Percentiles rank a stretch among this genome's conserved stretches.
phyloP scores from a whole-genome alignment of 208 protist species.

The Lotmaria passim region DNA sequence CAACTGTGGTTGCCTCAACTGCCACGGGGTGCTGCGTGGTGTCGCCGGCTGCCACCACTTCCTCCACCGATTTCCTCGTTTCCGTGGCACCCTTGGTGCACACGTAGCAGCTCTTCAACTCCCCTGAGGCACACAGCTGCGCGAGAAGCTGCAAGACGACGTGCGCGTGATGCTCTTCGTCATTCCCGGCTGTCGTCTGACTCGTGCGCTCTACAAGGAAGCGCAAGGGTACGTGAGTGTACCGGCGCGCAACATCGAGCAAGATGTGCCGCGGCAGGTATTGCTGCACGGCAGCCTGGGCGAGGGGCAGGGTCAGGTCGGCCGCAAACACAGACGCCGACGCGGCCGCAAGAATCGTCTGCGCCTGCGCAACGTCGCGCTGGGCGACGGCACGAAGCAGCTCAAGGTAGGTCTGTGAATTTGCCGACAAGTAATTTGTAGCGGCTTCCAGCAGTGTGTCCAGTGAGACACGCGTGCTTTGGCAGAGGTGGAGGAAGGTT shows the following conservation, averaged over 20 bases:
- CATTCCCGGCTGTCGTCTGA: not conserved
- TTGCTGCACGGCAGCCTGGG: slow-evolving; percentile 6
- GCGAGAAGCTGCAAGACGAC: slow-evolving; percentile 35
- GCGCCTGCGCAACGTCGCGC: slow-evolving; percentile 23
- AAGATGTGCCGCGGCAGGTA: slow-evolving; percentile 45
- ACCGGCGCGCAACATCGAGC: slow-evolving; percentile 42
- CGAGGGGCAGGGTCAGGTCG: slow-evolving; percentile 23
- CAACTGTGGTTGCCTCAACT: not conserved
- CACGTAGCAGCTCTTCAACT: slow-evolving; percentile 19
- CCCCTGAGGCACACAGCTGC: slow-evolving; percentile 38
- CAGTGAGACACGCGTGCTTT: slow-evolving; percentile 26
- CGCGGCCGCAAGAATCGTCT: slow-evolving; percentile 9
- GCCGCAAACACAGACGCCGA: slow-evolving; percentile 7
- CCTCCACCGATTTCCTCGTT: not conserved
- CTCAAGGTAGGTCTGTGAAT: slow-evolving; percentile 14
- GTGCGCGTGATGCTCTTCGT: slow-evolving; percentile 1
- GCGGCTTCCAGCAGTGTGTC: slow-evolving; percentile 5
- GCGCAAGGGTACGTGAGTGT: slow-evolving; percentile 39
- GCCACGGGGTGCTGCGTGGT: not conserved
- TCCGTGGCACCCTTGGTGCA: not conserved
- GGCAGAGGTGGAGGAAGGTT: slow-evolving; percentile 9
- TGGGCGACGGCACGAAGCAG: slow-evolving; percentile 28
- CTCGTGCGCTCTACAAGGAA: slow-evolving; percentile 9
- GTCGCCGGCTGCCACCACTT: not conserved
- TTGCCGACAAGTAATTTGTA: not conserved